Evolutionary conservation across 495 filamentous ascomycete species (phyloP), one percentile per base, ranked within the genome.

Genomic region (Daldinia concentrica): DNA sequence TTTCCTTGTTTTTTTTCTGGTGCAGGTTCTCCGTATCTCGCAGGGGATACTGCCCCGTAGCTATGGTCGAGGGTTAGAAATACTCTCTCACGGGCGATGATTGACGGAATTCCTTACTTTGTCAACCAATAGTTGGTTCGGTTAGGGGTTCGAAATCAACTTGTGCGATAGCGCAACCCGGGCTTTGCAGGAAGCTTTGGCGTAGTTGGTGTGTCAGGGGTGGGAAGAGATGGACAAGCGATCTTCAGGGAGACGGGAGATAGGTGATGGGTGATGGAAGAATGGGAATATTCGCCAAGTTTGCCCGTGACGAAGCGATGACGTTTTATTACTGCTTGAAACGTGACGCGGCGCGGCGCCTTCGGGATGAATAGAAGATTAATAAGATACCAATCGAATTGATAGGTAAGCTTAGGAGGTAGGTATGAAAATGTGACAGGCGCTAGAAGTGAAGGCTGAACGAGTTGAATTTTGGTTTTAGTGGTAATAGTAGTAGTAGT

Each of bases 361-460:
- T 22, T 32, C 34, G 32, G 52, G 43, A 36, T n/a, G 0, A 36
- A 37, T 57, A 57, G 29, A 54, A 57, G 30, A 57, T 32, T 34
- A 57, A 57, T 29, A 69, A 57, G 66, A 75, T 69, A 70, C 60
- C 69, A 61, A 72, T 72, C 63, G 66, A 69, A 70, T 64, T 70
- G 70, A 71, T 70, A 74, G 64, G 74, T 63, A 57, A 63, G 15
- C 22, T 45, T 43, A 59, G 29, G 29, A 59, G 29, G 29, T 30
- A 30, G 34, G 29, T 55, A 34, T 50, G 30, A 54, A 48, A 60
- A 73, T 72, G 64, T 55, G 57, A 68, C 48, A 68, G 12, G 27
- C 50, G 29, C 41, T 34, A 34, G 26, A 34, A 32, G n/a, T 24
- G 43, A 26, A n/a, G 41, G 50, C 17, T 22, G 56, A 19, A 37